phyloP scores from a whole-genome alignment of 1,284 basidiomycete species.

The Boletus semigastroideus region DNA sequence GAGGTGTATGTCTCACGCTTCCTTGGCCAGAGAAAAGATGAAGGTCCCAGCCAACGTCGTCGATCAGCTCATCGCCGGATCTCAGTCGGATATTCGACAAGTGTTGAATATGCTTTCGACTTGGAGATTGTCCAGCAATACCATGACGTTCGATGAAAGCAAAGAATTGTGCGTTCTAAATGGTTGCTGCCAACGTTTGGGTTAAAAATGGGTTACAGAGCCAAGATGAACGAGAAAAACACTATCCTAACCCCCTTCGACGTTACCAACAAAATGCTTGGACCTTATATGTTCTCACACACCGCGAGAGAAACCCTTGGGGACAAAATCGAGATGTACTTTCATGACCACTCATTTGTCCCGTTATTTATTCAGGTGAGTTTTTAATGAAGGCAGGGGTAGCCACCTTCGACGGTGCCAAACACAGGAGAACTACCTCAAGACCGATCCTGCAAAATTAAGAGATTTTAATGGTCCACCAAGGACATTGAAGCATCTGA shows the following conservation, averaged over 20 bases:
- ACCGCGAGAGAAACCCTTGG: slow-evolving; percentile 81
- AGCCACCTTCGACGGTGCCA: neutral
- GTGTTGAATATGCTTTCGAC: slow-evolving; percentile 98
- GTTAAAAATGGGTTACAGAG: slow-evolving; percentile 43
- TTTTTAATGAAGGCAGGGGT: neutral
- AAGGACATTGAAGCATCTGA: slow-evolving; percentile 67
- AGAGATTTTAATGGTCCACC: slow-evolving; percentile 63
- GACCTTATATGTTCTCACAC: slow-evolving; percentile 85
- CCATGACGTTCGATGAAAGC: slow-evolving; percentile 89
- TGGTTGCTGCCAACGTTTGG: neutral
- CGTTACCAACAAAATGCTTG: slow-evolving; percentile 81
- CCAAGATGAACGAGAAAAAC: slow-evolving; percentile 91
- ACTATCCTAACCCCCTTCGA: slow-evolving; percentile 90
- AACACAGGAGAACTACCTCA: slow-evolving; percentile 85
- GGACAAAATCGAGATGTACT: slow-evolving; percentile 96
- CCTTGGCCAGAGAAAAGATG: slow-evolving; percentile 77
- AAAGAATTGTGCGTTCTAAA: slow-evolving; percentile 71
- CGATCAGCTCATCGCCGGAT: slow-evolving; percentile 86
- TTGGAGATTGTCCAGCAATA: slow-evolving; percentile 78
- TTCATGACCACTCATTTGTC: slow-evolving; percentile 92
- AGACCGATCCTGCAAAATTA: slow-evolving; percentile 69
- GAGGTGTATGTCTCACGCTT: neutral
- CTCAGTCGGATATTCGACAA: slow-evolving; percentile 95
- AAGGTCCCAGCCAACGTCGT: slow-evolving; percentile 88
- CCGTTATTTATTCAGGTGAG: slow-evolving; percentile 91